Evolutionary conservation across 768 basidiomycete genomes (phyloP).

Genomic region (Cyclocybe cylindracea): DNA sequence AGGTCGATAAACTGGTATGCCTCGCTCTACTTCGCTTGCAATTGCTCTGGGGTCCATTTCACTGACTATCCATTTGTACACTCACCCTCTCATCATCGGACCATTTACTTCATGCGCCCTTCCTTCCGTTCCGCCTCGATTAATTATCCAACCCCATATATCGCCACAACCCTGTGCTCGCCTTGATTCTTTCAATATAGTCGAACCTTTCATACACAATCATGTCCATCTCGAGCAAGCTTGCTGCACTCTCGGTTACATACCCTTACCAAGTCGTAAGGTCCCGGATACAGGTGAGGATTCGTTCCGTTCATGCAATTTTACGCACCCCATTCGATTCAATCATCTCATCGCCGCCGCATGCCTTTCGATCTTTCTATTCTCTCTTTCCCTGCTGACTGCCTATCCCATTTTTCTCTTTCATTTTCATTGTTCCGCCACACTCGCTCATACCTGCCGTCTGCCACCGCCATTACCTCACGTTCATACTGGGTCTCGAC

Average conservation of each 20-base stretch:
- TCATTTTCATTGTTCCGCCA: neutral
- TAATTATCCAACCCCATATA: neutral
- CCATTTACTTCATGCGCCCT: no score
- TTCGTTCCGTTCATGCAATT: neutral
- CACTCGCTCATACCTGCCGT: neutral
- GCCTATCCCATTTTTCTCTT: neutral
- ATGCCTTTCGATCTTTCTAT: constrained; percentile 1
- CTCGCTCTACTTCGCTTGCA: neutral
- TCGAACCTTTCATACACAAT: constrained; percentile 89
- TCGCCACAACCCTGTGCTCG: neutral
- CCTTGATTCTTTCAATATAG: constrained; percentile 37
- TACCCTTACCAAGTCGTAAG: constrained; percentile 98
- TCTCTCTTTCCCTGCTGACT: neutral
- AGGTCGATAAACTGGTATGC: constrained; percentile 86
- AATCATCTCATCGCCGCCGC: neutral
- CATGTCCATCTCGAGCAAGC: constrained; percentile 91
- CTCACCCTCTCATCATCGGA: neutral
- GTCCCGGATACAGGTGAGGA: constrained; percentile 84
- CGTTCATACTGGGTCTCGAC: neutral
- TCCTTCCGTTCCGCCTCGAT: no score
- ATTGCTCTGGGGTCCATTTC: neutral
- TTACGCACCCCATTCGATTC: neutral
- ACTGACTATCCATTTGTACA: neutral
- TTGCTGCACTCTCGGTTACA: constrained; percentile 78
- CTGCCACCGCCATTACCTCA: neutral